A percentile compares a stretch with the other conserved stretches of the same genome.
phyloP scores from a whole-genome alignment of 257 asterid species.

The Phtheirospermum japonicum region DNA sequence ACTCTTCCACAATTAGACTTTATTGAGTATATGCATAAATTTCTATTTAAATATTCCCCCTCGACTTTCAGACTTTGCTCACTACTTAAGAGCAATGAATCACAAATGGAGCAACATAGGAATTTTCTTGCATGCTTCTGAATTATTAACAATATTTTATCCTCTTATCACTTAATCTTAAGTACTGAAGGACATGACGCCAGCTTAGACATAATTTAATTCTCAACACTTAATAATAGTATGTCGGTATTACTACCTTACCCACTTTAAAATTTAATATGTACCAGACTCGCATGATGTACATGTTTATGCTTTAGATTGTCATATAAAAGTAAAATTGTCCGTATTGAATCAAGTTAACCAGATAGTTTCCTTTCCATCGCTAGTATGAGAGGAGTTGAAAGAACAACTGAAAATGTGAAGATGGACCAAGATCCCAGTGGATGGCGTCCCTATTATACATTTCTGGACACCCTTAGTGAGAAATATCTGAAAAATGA shows the following conservation, averaged over 20 bases:
- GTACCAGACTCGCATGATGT: slow-evolving; percentile 11
- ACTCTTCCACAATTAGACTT: not conserved
- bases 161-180: too few relatives aligned
- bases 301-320: slow-evolving; percentile 9
- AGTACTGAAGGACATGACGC: not conserved
- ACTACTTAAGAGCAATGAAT: not conserved
- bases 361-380: slow-evolving; percentile 15
- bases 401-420: slow-evolving; percentile 63
- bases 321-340: not conserved
- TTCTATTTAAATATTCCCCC: not conserved
- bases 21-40: not conserved
- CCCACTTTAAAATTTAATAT: not conserved
- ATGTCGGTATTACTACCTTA: slow-evolving; percentile 7
- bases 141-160: too few relatives aligned
- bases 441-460: slow-evolving; percentile 78
- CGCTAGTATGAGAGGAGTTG: slow-evolving; percentile 60
- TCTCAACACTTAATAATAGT: not conserved
- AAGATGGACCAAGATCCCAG: slow-evolving; percentile 80
- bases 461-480: slow-evolving; percentile 64
- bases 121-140: not conserved
- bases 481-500: slow-evolving; percentile 77
- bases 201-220: not conserved
- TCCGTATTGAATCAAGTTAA: slow-evolving; percentile 16
- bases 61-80: not conserved
- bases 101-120: not conserved